Evolutionary conservation across 495 filamentous ascomycete species (phyloP), one percentile per base, ranked within the genome.

Genomic region (Penicillium angulare): DNA sequence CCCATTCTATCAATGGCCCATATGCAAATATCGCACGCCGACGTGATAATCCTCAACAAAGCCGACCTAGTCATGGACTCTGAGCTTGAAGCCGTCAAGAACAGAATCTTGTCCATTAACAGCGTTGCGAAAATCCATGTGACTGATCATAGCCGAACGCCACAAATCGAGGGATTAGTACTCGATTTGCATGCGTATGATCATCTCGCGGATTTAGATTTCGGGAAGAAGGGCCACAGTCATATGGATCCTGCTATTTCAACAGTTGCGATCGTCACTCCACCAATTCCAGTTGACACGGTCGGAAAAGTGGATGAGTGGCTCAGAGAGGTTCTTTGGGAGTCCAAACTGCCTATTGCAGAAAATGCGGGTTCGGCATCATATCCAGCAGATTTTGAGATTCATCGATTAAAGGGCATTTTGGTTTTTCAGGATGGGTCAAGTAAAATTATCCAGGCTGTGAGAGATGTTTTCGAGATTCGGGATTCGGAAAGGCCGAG

Each of bases 11-110:
- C 92, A 0, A 96, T 88, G 35, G 95, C 95, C 18, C 92, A 97
- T 68, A 79, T 97, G 52, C 93, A 98, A 59, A 95, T 97, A 33
- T 95, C 89, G 2, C 92, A 97, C 63, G 95, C 93, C n/a, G 93
- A 98, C 71, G 89, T 96, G 13, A 80, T 98, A 16, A 80, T 98
- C 33, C 79, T 98, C 36, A 98, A 97, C 69, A 98, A 98, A 66
- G 76, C 81, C n/a, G 93, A 98, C 63, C 72, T 96, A 0, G 90
- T 97, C n/a, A 80, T 79, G 12, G 59, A 73, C 0, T 67, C 80
- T 9, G 84, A 95, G 53, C 72, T 98, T 10, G 70, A 79, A 9
- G 64, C 51, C 2, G 84, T 95, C 6, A 72, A 71, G 52, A 77
- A 82, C 23, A 78, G 92, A 29, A 81, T 97, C 34, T 65, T 72